A percentile compares a stretch with the other conserved stretches of the same genome.
Evolutionary conservation across 2,329 filamentous ascomycete genomes (phyloP).

Genomic region (Pseudogymnoascus sp.): DNA sequence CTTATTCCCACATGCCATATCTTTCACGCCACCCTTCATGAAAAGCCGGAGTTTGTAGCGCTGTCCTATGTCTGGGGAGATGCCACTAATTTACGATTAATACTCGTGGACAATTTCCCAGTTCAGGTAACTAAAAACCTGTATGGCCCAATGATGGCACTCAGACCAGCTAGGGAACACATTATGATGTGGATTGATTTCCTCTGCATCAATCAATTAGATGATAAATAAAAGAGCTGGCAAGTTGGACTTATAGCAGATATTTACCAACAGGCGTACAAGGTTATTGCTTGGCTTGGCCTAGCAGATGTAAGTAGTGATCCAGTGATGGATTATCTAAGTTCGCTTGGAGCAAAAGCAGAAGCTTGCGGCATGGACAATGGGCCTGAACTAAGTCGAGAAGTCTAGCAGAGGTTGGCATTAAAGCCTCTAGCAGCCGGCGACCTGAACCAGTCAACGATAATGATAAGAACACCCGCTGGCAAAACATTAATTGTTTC

Average conservation of each 20-base stretch:
- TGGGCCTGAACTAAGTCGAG: conserved; percentile 6
- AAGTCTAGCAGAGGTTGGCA: conserved; percentile 12
- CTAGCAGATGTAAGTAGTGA: conserved; percentile 5
- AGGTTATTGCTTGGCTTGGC: conserved; percentile 16
- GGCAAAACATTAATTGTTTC: conserved; percentile 11
- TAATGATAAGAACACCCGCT: conserved; percentile 9
- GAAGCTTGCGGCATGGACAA: conserved; percentile 13
- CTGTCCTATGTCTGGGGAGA: conserved; percentile 14
- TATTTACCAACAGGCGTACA: conserved; percentile 11
- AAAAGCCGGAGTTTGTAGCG: conserved; percentile 14
- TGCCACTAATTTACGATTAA: conserved; percentile 6
- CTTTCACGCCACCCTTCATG: conserved; percentile 11
- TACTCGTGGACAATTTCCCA: conserved; percentile 13
- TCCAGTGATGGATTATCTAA: conserved; percentile 12
- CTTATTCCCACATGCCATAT: conserved; percentile 1
- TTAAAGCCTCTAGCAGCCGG: conserved; percentile 9
- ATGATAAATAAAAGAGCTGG: conserved; percentile 13
- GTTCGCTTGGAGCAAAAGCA: conserved; percentile 13
- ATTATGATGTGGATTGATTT: conserved; percentile 15
- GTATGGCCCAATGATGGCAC: conserved; percentile 13
- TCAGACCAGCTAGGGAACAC: conserved; percentile 4
- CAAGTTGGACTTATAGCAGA: conserved; percentile 15
- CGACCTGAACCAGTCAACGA: conserved; percentile 6
- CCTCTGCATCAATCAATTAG: conserved; percentile 16
- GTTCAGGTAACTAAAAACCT: conserved; percentile 15